Base-by-base conservation (phyloP, 768 basidiomycete genomes). In the Terana coerulea region DNA sequence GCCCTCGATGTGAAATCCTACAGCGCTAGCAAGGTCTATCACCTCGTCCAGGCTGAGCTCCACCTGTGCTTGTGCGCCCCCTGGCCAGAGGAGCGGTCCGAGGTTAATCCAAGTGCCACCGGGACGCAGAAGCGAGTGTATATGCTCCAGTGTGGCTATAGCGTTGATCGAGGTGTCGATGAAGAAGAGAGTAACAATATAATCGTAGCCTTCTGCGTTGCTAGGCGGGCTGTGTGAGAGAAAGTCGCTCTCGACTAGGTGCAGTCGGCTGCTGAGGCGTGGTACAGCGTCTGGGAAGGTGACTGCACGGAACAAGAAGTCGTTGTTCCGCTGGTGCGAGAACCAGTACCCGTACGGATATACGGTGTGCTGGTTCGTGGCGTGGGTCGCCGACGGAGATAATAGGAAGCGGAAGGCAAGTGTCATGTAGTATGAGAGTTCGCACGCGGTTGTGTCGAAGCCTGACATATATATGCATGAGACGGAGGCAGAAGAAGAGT, bases 31-130 rank as follows among this genome's bases (percentile, higher is more conserved):
- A 3, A 78, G 74, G 1, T 60, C 51, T 3, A 85, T 48, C 12
- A 87, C 75, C 65, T 86, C 85, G n/a, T 84, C 81, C 31, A 86
- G 71, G 49, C 78, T 81, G 40, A 84, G 66, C 61, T 83, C 82
- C 22, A 84, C 60, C 53, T 75, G 74, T 7, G 81, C 73, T 56
- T 77, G 72, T 0, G 69, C 79, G 8, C 80, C 80, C 2, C 73
- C 71, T 1, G 79, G 77, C 81, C 82, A 85, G 3, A 87, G 69
- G 17, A 87, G 67, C 7, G 84, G 86, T 1, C 85, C 86, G 3
- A 85, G 69, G 61, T 88, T 88, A 61, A 87, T 77, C 86, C 85
- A 88, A 8, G 65, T 71, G 2, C 85, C 86, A 3, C 83, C 82
- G 0, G 83, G 80, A 29, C 72, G 72, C 14, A 88, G 73, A 19